These are phyloP conservation scores for Exobasidium cylindrosporum DNA, from an alignment of 1,284 basidiomycete genomes.

Conservation along the genomic window DNA sequence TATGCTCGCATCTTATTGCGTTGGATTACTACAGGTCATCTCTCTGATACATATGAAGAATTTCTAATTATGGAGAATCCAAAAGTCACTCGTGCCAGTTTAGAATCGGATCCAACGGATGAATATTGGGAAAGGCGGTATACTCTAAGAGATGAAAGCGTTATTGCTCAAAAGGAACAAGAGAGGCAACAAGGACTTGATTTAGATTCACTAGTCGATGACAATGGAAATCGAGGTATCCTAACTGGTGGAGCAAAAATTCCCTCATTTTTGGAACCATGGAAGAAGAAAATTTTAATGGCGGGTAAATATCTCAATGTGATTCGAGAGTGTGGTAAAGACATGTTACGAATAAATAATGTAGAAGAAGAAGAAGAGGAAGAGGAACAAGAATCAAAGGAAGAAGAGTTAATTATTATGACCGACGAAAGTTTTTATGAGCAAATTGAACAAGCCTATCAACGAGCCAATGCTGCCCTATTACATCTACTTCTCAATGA, in stretches of 20 bases:
- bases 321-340: slow-evolving; percentile 52
- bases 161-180: slow-evolving; percentile 35
- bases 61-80: slow-evolving; percentile 54
- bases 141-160: slow-evolving; percentile 47
- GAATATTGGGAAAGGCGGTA: slow-evolving; percentile 56
- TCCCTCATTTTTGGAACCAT: slow-evolving; percentile 51
- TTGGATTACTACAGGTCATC: slow-evolving; percentile 53
- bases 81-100: slow-evolving; percentile 47
- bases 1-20: slow-evolving; percentile 48
- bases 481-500: slow-evolving; percentile 47
- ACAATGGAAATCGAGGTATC: slow-evolving; percentile 60
- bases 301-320: slow-evolving; percentile 55
- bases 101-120: slow-evolving; percentile 52
- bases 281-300: slow-evolving; percentile 54
- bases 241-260: slow-evolving; percentile 54
- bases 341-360: slow-evolving; percentile 18
- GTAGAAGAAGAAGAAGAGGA: slow-evolving; percentile 24
- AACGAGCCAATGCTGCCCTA: slow-evolving; percentile 49
- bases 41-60: slow-evolving; percentile 53
- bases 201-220: slow-evolving; percentile 28
- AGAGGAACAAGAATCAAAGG: slow-evolving; percentile 5
- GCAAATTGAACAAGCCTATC: slow-evolving; percentile 49
- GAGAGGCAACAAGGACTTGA: slow-evolving; percentile 39
- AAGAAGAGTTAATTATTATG: slow-evolving; percentile 30
- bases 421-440: slow-evolving; percentile 49